A percentile compares a stretch with the other conserved stretches of the same genome.
phyloP scores from a whole-genome alignment of 345 rosid species.

The Odontarrhena argentea region DNA sequence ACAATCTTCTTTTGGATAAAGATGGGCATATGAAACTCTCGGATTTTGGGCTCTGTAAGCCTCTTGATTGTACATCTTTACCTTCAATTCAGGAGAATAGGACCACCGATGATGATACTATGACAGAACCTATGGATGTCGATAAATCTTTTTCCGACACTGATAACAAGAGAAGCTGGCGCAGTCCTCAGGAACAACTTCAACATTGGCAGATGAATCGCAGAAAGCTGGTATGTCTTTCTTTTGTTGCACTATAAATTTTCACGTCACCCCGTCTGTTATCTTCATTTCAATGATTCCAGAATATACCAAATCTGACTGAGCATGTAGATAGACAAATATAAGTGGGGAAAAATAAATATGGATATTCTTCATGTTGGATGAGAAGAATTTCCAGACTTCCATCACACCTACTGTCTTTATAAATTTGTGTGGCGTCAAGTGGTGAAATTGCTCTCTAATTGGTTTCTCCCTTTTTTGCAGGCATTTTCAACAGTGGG shows the following conservation, averaged over 20 bases:
- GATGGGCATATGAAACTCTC: slow-evolving; percentile 98
- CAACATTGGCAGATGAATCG: slow-evolving; percentile 99
- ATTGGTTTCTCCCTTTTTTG: slow-evolving; percentile 18
- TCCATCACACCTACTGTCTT: slow-evolving; percentile 17
- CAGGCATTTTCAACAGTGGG: slow-evolving; percentile 99
- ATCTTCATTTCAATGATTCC: slow-evolving; percentile 14
- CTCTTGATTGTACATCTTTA: slow-evolving; percentile 83
- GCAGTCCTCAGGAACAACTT: slow-evolving; percentile 87
- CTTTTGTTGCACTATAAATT: slow-evolving; percentile 10
- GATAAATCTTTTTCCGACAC: slow-evolving; percentile 79
- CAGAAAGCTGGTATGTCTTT: slow-evolving; percentile 73
- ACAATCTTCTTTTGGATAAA: slow-evolving; percentile 91
- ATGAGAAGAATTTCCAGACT: slow-evolving; percentile 9
- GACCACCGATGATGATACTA: slow-evolving; percentile 63
- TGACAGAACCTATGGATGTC: slow-evolving; percentile 80
- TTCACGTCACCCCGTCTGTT: neutral
- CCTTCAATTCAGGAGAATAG: slow-evolving; percentile 80
- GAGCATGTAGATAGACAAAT: slow-evolving; percentile 21
- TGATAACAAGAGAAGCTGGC: slow-evolving; percentile 78
- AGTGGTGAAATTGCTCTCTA: slow-evolving; percentile 20
- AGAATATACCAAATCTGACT: slow-evolving; percentile 16
- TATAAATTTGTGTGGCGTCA: slow-evolving; percentile 15
- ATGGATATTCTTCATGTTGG: slow-evolving; percentile 18
- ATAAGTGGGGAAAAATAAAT: slow-evolving; percentile 6
- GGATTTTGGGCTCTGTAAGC: slow-evolving; percentile 97